These are phyloP conservation scores for Cyberlindnera xylosilytica DNA, from an alignment of 805 yeast species.

Conservation along the genomic window DNA sequence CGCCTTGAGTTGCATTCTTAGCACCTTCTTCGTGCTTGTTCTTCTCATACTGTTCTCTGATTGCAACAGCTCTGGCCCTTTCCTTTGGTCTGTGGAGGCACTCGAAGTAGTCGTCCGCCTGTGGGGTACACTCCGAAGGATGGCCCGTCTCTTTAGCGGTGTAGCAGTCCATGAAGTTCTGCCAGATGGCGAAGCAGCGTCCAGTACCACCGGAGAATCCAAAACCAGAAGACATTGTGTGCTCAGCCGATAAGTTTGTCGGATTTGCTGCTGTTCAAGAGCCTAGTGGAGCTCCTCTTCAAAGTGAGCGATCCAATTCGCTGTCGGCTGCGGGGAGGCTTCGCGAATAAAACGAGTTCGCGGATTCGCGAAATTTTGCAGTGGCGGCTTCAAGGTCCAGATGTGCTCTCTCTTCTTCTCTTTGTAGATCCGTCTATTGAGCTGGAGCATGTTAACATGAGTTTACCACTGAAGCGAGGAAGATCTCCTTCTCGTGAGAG, in stretches of 20 bases:
- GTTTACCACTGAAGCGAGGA: slow-evolving; percentile 15
- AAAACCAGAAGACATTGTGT: slow-evolving; percentile 35
- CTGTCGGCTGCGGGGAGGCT: not conserved
- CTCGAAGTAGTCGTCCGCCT: slow-evolving; percentile 46
- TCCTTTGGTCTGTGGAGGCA: slow-evolving; percentile 49
- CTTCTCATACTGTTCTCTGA: slow-evolving; percentile 25
- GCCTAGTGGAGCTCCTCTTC: not conserved
- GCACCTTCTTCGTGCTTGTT: slow-evolving; percentile 9
- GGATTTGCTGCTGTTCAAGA: too few relatives aligned
- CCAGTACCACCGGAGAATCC: slow-evolving; percentile 42
- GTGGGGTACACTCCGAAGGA: slow-evolving; percentile 37
- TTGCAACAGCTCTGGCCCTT: slow-evolving; percentile 25
- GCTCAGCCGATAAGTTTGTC: not conserved
- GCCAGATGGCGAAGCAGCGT: slow-evolving; percentile 45
- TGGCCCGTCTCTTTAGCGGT: slow-evolving; percentile 36
- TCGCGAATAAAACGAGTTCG: not conserved
- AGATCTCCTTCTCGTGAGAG: slow-evolving; percentile 9
- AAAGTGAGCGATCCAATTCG: not conserved
- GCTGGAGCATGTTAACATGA: too few relatives aligned
- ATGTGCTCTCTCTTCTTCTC: not conserved
- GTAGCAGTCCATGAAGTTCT: slow-evolving; percentile 44
- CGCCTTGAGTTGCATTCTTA: slow-evolving; percentile 2
- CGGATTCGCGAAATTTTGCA: not conserved
- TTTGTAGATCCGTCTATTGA: too few relatives aligned
- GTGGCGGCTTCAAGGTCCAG: too few relatives aligned